Evolutionary conservation across 176 grass and related monocot species (phyloP).

Genomic region (Eleusine indica): DNA sequence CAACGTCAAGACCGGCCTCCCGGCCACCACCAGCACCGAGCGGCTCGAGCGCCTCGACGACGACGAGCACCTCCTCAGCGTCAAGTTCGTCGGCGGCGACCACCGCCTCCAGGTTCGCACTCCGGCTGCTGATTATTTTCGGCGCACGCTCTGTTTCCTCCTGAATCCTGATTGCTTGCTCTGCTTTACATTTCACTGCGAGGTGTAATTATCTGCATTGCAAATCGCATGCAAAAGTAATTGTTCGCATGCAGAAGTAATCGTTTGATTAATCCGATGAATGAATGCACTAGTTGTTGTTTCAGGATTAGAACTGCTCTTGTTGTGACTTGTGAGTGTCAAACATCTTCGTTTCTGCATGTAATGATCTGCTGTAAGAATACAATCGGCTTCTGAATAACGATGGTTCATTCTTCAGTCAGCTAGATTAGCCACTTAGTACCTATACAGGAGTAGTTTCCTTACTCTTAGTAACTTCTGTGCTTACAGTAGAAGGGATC

Average conservation of each 20-base stretch:
- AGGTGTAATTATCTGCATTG: background rate
- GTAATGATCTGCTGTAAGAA: background rate
- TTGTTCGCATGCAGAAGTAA: background rate
- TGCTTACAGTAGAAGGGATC: background rate
- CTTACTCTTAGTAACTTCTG: background rate
- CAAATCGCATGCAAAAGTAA: background rate
- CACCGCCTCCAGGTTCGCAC: conserved; percentile 72
- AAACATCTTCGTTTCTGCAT: background rate
- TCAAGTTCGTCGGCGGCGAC: conserved; percentile 83
- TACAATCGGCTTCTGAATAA: background rate
- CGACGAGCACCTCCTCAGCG: conserved; percentile 72
- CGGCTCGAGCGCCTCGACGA: conserved; percentile 77
- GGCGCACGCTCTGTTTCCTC: background rate
- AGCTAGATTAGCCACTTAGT: conserved; percentile 4
- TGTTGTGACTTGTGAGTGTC: background rate
- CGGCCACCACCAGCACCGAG: conserved; percentile 83
- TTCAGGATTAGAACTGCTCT: background rate
- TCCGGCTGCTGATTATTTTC: background rate
- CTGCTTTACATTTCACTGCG: background rate
- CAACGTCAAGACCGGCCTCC: conserved; percentile 80
- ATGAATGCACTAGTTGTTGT: background rate
- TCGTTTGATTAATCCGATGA: background rate
- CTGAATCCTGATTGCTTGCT: background rate
- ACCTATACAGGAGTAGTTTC: background rate
- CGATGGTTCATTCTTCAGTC: background rate